These are phyloP conservation scores for Tricholoma hemisulphureum DNA, from an alignment of 768 basidiomycete genomes.

Conservation along the genomic window DNA sequence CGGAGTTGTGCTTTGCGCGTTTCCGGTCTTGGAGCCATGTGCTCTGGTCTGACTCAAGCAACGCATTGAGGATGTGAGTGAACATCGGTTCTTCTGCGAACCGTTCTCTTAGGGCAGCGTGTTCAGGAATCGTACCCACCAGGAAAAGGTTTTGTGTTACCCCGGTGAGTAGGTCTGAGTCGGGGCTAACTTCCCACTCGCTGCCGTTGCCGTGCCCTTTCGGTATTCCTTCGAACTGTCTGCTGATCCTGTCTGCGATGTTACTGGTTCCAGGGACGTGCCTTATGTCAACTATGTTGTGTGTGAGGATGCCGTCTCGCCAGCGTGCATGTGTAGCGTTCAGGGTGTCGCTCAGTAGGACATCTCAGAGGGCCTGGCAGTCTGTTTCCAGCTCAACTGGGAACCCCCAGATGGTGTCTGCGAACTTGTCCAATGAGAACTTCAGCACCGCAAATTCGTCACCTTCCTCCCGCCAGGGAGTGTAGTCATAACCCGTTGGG, in stretches of 20 bases:
- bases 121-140: neutral
- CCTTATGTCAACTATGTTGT: constrained; percentile 22
- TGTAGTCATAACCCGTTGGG: too few relatives aligned
- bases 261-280: constrained; percentile 25
- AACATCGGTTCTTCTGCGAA: constrained; percentile 23
- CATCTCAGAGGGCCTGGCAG: too few relatives aligned
- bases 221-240: too few relatives aligned
- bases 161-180: constrained; percentile 16
- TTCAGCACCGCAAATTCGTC: too few relatives aligned
- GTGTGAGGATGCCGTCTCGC: constrained; percentile 24
- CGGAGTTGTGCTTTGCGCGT: too few relatives aligned
- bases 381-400: constrained; percentile 32
- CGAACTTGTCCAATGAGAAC: constrained; percentile 27
- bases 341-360: constrained; percentile 21
- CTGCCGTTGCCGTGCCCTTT: too few relatives aligned
- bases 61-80: constrained; percentile 29
- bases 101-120: constrained; percentile 5
- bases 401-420: constrained; percentile 13
- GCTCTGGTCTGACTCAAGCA: constrained; percentile 10
- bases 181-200: too few relatives aligned
- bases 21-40: neutral
- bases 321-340: constrained; percentile 17
- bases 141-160: too few relatives aligned
- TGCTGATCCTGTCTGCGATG: constrained; percentile 29
- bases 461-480: too few relatives aligned